Conservation (phyloP, 805 yeast genomes). For the Zygoascus biomembranicola region DNA sequence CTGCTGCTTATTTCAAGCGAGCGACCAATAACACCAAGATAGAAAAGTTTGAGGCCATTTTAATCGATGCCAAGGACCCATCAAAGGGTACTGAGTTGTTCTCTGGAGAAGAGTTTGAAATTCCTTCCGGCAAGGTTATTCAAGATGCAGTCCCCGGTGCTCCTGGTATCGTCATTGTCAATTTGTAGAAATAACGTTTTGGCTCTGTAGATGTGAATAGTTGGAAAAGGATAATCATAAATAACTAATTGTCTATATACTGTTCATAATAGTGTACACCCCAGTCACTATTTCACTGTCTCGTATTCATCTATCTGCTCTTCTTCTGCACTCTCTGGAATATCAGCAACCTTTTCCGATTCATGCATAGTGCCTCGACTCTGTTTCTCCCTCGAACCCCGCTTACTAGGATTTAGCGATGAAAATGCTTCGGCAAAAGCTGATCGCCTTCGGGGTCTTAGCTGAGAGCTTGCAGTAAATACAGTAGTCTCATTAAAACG, state of each 20-base stretch:
- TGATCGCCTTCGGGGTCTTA: constrained; percentile 6
- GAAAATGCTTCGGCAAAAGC: constrained; percentile 10
- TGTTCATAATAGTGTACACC: neutral
- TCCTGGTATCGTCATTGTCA: constrained; percentile 77
- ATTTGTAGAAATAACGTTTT: constrained; percentile 33
- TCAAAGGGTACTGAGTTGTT: constrained; percentile 51
- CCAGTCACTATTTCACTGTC: neutral
- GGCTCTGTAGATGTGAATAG: neutral
- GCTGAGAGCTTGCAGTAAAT: constrained; percentile 1
- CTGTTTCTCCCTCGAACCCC: neutral
- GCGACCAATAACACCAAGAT: constrained; percentile 56
- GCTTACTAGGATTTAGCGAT: neutral
- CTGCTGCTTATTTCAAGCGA: constrained; percentile 48
- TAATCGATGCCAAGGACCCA: constrained; percentile 54
- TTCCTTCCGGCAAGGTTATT: constrained; percentile 54
- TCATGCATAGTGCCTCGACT: neutral
- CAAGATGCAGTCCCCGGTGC: constrained; percentile 87
- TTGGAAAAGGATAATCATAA: neutral
- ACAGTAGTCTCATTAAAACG: constrained; percentile 15
- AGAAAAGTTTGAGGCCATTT: constrained; percentile 49
- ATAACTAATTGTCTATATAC: neutral
- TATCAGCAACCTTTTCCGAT: neutral
- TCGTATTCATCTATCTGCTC: neutral
- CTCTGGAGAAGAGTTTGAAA: constrained; percentile 61
- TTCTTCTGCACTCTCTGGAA: neutral